Evolutionary conservation across 108 stramenopile species (phyloP), one percentile per base, ranked within the genome.

Genomic region (Cylindrotheca fusiformis): DNA sequence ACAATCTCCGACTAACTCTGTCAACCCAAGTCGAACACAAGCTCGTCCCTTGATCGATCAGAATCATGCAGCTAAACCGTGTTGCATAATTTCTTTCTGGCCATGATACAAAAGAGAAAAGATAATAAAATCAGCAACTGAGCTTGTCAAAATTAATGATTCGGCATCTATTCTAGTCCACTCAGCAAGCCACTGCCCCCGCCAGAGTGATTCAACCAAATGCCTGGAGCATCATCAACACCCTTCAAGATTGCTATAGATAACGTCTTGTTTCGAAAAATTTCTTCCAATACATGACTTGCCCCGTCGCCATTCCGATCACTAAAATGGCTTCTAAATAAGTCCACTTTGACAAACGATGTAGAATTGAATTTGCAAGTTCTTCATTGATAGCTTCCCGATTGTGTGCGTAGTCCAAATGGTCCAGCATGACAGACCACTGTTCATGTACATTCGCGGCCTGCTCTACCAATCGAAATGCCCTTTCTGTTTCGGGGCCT

Each of bases 241-340:
- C 52, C 10, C 10, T n/a, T n/a, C 19, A 18, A 20, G 52, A 21
- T 24, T 67, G 19, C 65, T 85, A 91, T 33, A 91, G 67, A 61
- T 91, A 91, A 55, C 83, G 52, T 65, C 71, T 71, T 51, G 79
- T 79, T 63, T 91, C 90, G 48, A 91, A 88, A 67, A 91, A 91
- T 54, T 82, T 86, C 47, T 71, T 82, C 83, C 85, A 81, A 55
- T 91, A 91, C 76, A 88, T 55, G 28, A 91, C 86, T 65, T 91
- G 90, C 29, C 74, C 82, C 52, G 62, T 68, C 4, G 90, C 83
- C 60, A 91, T 86, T 33, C 63, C 45, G 28, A 86, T 65, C 24
- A 91, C 79, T 22, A 86, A 68, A 31, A 80, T 41, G 20, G 87
- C 83, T 65, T 91, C 90, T 17, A 91, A n/a, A 18, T 86, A 57